A percentile compares a stretch with the other conserved stretches of the same genome.
These are phyloP conservation scores for Taphrina communis DNA, from an alignment of 1,139 yeast genomes.

Conservation along the genomic window DNA sequence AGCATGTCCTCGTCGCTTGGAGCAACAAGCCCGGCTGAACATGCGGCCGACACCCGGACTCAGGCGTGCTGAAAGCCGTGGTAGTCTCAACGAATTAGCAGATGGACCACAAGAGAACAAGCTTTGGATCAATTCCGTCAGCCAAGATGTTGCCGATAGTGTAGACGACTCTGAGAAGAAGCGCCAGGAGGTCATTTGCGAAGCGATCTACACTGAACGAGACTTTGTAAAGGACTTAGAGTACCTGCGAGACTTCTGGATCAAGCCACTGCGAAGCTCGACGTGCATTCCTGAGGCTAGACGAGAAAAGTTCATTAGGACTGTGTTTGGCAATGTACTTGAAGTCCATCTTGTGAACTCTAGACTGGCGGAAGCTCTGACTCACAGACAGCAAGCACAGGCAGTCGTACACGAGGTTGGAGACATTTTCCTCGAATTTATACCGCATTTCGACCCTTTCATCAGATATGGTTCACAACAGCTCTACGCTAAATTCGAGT, in stretches of 20 bases:
- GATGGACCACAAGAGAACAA: conserved; percentile 74
- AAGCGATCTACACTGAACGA: conserved; percentile 89
- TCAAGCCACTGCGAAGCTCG: conserved; percentile 83
- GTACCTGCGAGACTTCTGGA: conserved; percentile 90
- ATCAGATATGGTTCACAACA: conserved; percentile 94
- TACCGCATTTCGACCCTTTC: conserved; percentile 89
- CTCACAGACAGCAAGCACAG: conserved; percentile 84
- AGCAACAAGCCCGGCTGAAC: conserved; percentile 91
- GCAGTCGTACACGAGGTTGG: conserved; percentile 87
- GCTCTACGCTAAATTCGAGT: conserved; percentile 92
- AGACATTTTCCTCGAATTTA: conserved; percentile 81
- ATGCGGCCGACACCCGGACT: conserved; percentile 89
- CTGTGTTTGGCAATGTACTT: conserved; percentile 87
- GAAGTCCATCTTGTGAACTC: conserved; percentile 86
- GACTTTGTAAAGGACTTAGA: conserved; percentile 95
- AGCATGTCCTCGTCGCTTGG: conserved; percentile 95
- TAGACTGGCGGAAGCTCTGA: conserved; percentile 83
- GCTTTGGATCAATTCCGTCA: conserved; percentile 93
- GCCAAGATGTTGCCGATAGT: conserved; percentile 75
- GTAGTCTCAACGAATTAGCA: conserved; percentile 69
- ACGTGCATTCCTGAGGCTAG: conserved; percentile 87
- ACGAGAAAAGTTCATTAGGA: conserved; percentile 85
- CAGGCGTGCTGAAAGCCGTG: conserved; percentile 77
- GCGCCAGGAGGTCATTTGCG: conserved; percentile 94
- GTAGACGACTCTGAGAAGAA: conserved; percentile 85